phyloP scores from a whole-genome alignment of 495 filamentous ascomycete genomes.

The Physcia stellaris region DNA sequence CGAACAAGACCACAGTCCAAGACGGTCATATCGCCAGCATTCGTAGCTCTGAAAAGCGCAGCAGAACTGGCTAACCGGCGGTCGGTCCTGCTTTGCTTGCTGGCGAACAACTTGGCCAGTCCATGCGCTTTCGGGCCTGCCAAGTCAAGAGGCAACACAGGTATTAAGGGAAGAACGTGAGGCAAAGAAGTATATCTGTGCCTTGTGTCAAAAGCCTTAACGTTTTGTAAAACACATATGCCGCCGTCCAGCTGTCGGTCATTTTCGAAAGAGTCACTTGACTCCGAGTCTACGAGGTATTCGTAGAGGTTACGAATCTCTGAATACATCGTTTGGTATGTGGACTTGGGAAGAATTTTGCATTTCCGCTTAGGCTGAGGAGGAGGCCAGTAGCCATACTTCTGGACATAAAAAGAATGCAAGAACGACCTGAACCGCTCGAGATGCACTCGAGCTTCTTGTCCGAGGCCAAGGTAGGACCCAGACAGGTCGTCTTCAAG shows the following conservation, averaged over 20 bases:
- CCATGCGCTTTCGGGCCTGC: constrained; percentile 7
- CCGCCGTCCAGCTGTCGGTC: constrained; percentile 36
- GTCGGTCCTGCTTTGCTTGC: constrained; percentile 18
- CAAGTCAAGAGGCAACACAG: constrained; percentile 19
- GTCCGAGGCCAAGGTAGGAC: constrained; percentile 37
- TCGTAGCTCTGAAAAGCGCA: constrained; percentile 27
- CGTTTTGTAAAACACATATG: constrained; percentile 44
- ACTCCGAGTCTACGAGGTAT: constrained; percentile 42
- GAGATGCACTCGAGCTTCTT: constrained; percentile 40
- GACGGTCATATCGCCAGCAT: constrained; percentile 17
- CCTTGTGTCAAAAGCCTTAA: constrained; percentile 42
- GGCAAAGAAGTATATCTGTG: constrained; percentile 37
- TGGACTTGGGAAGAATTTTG: constrained; percentile 33
- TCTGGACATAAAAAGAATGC: constrained; percentile 41
- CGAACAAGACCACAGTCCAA: constrained; percentile 24
- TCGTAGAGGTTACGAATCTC: constrained; percentile 52
- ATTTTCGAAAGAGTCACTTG: constrained; percentile 24
- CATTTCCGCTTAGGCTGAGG: constrained; percentile 17
- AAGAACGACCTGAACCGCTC: constrained; percentile 51
- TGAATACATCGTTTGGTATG: constrained; percentile 40
- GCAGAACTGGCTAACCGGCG: constrained; percentile 15
- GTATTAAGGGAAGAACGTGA: constrained; percentile 46
- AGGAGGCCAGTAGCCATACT: constrained; percentile 54
- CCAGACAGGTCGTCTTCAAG: constrained; percentile 46
- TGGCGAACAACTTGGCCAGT: constrained; percentile 15